phyloP scores from a whole-genome alignment of 306 rosid species.

The Dalbergia oliveri region DNA sequence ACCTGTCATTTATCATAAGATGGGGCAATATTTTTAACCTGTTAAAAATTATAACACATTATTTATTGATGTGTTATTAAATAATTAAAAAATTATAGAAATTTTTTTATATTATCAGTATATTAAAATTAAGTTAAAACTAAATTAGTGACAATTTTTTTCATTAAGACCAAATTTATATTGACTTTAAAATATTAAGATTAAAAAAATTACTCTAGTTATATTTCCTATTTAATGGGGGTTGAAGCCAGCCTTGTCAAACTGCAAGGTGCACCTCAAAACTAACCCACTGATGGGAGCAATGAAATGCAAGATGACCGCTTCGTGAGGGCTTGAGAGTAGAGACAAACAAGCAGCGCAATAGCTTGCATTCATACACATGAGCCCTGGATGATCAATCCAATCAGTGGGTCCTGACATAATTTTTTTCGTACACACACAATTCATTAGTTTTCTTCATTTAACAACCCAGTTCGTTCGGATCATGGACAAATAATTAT shows the following conservation, averaged over 20 bases:
- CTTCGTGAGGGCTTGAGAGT: neutral
- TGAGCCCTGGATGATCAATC: conserved; percentile 24
- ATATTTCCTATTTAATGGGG: neutral
- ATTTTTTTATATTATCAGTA: no score
- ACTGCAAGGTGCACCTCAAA: neutral
- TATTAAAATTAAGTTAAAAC: no score
- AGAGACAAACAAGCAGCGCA: conserved; percentile 35
- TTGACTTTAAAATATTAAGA: no score
- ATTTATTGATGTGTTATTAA: no score
- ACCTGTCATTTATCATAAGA: no score
- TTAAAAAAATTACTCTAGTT: no score
- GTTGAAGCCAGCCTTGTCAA: neutral
- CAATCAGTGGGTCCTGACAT: conserved; percentile 40
- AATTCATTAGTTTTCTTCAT: neutral
- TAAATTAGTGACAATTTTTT: no score
- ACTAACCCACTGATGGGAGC: neutral
- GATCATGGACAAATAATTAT: no score
- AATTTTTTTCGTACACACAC: conserved; percentile 11
- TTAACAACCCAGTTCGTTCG: neutral
- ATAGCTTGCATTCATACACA: neutral
- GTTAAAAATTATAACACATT: no score
- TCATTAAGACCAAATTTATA: no score
- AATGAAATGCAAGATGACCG: neutral
- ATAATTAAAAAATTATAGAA: no score
- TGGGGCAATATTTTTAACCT: no score